These are phyloP conservation scores for Lindgomyces ingoldianus DNA, from an alignment of 495 filamentous ascomycete species.

Conservation along the genomic window DNA sequence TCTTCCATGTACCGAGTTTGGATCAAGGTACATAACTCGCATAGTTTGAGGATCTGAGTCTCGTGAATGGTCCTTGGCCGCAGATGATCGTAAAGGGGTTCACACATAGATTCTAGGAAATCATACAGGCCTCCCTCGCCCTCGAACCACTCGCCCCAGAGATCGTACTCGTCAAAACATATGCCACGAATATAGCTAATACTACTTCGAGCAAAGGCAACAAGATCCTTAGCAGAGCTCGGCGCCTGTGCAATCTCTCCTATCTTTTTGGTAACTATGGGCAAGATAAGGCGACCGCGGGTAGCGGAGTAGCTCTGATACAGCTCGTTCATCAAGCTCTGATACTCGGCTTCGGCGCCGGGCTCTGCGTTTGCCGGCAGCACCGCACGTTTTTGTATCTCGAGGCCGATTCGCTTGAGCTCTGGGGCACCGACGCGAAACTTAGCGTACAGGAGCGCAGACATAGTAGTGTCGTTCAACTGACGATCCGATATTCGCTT, in stretches of 20 bases:
- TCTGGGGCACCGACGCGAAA: conserved; percentile 70
- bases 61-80: conserved; percentile 71
- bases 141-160: conserved; percentile 76
- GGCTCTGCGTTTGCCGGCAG: conserved; percentile 60
- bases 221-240: conserved; percentile 67
- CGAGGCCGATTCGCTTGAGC: conserved; percentile 64
- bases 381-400: conserved; percentile 69
- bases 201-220: conserved; percentile 67
- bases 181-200: conserved; percentile 71
- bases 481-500: conserved; percentile 70
- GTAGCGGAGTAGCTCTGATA: conserved; percentile 66
- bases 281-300: conserved; percentile 56
- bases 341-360: conserved; percentile 66
- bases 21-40: conserved; percentile 76
- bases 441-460: conserved; percentile 75
- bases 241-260: conserved; percentile 64
- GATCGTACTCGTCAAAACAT: conserved; percentile 71
- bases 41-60: conserved; percentile 70
- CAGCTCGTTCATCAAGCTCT: conserved; percentile 64
- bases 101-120: conserved; percentile 71
- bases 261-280: conserved; percentile 62
- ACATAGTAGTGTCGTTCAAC: conserved; percentile 75
- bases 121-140: conserved; percentile 68
- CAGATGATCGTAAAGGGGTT: conserved; percentile 73
- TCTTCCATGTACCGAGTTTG: conserved; percentile 80